Percentiles rank a stretch among this genome's conserved stretches.
These are phyloP conservation scores for Marasmius fiardii DNA, from an alignment of 1,284 basidiomycete species.

Conservation along the genomic window DNA sequence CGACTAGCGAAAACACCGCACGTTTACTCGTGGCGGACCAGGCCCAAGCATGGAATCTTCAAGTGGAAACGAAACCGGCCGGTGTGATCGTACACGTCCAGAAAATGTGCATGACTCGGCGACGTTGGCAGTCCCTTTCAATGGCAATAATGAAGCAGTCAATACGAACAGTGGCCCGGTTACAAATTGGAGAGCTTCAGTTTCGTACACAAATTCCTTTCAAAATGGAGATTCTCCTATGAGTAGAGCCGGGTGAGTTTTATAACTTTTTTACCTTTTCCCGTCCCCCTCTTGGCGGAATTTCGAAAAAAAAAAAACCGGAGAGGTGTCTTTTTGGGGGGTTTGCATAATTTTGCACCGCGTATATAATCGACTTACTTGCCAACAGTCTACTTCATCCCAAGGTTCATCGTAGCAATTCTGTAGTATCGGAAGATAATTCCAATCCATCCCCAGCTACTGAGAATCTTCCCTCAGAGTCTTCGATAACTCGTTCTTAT, in stretches of 20 bases:
- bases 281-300: background rate
- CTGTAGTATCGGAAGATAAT: background rate
- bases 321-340: background rate
- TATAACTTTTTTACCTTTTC: conserved; percentile 4
- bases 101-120: background rate
- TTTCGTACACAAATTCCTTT: conserved; percentile 19
- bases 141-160: background rate
- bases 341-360: conserved; percentile 7
- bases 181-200: background rate
- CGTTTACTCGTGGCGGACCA: no score
- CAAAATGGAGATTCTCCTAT: conserved; percentile 35
- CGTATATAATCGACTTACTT: conserved; percentile 5
- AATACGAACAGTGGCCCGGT: background rate
- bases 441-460: background rate
- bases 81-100: no score
- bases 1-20: no score
- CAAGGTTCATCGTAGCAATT: background rate
- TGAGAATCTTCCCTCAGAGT: background rate
- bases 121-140: background rate
- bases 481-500: background rate
- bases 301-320: background rate
- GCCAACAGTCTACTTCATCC: conserved; percentile 7
- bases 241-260: conserved; percentile 50
- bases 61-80: no score
- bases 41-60: no score